A percentile compares a stretch with the other conserved stretches of the same genome.
phyloP scores from a whole-genome alignment of 805 yeast species.

The Metschnikowia cubensis region DNA sequence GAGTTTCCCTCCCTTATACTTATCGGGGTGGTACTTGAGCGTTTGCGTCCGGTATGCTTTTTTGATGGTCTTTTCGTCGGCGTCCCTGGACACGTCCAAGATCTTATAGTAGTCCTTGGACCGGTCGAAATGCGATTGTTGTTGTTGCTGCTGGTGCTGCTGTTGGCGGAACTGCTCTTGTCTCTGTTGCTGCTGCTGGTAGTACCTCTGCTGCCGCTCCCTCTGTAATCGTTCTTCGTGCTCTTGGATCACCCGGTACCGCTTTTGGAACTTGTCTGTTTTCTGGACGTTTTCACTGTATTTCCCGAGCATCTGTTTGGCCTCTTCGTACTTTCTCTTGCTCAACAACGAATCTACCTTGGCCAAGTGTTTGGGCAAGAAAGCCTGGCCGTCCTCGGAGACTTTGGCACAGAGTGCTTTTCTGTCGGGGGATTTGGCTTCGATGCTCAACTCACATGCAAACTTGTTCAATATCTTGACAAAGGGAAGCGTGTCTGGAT shows the following conservation, averaged over 20 bases:
- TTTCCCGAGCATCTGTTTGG: slow-evolving; percentile 31
- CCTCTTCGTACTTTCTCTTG: slow-evolving; percentile 34
- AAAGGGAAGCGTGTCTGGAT: slow-evolving; percentile 21
- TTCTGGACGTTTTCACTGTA: slow-evolving; percentile 34
- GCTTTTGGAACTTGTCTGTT: slow-evolving; percentile 36
- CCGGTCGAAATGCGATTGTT: slow-evolving; percentile 30
- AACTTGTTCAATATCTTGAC: slow-evolving; percentile 32
- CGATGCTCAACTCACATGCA: slow-evolving; percentile 39
- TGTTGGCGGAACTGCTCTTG: slow-evolving; percentile 39
- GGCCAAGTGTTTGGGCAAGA: slow-evolving; percentile 38
- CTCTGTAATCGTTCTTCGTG: slow-evolving; percentile 20
- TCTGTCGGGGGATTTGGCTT: slow-evolving; percentile 21
- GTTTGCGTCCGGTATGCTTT: slow-evolving; percentile 77
- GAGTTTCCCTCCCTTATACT: slow-evolving; percentile 64
- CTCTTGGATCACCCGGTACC: slow-evolving; percentile 31
- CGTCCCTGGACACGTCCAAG: slow-evolving; percentile 61
- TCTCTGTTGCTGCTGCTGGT: slow-evolving; percentile 32
- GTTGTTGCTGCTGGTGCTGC: slow-evolving; percentile 37
- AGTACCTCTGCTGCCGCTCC: slow-evolving; percentile 24
- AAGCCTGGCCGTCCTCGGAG: slow-evolving; percentile 19
- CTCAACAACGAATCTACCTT: slow-evolving; percentile 35
- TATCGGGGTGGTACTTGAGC: slow-evolving; percentile 88
- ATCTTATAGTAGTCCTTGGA: slow-evolving; percentile 76
- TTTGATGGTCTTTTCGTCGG: slow-evolving; percentile 68
- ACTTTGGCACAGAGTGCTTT: slow-evolving; percentile 23